phyloP scores from a whole-genome alignment of 768 basidiomycete genomes.

The Podaxis sp. region DNA sequence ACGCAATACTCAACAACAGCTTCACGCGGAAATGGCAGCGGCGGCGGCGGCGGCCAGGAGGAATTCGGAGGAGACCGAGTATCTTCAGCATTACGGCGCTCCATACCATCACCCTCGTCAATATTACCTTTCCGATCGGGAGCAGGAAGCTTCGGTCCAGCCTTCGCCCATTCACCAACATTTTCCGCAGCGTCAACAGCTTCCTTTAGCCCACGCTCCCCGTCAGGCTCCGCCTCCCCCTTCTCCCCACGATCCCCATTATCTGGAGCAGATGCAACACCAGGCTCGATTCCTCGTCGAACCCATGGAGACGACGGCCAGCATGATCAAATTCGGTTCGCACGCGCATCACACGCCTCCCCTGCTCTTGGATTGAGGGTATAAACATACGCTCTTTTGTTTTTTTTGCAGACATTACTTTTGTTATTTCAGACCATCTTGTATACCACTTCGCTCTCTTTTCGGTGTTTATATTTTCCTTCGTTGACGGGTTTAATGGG shows the following conservation, averaged over 20 bases:
- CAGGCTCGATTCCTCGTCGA: slow-evolving; percentile 18
- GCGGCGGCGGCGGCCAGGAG: slow-evolving; percentile 16
- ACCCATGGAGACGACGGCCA: slow-evolving; percentile 13
- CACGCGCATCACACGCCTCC: slow-evolving; percentile 42
- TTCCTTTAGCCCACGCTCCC: slow-evolving; percentile 22
- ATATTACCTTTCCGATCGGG: slow-evolving; percentile 25
- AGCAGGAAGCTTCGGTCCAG: slow-evolving; percentile 11
- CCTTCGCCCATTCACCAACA: slow-evolving; percentile 25
- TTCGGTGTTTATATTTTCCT: slow-evolving; percentile 5
- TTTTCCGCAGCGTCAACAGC: slow-evolving; percentile 22
- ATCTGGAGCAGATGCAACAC: slow-evolving; percentile 18
- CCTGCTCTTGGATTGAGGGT: slow-evolving; percentile 48
- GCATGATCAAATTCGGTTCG: slow-evolving; percentile 38
- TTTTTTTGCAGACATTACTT: not conserved
- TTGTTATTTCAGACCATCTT: not conserved
- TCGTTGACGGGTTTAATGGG: slow-evolving; percentile 4
- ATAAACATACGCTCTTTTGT: slow-evolving; percentile 9
- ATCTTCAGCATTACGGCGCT: slow-evolving; percentile 18
- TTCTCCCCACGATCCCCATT: slow-evolving; percentile 13
- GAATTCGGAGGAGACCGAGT: slow-evolving; percentile 21
- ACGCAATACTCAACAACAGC: slow-evolving; percentile 23
- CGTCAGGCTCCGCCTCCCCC: slow-evolving; percentile 15
- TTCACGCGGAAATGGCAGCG: slow-evolving; percentile 18
- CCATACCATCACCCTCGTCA: slow-evolving; percentile 24
- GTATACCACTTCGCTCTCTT: slow-evolving; percentile 1